phyloP scores from a whole-genome alignment of 805 yeast genomes.

The Metschnikowia lunata region DNA sequence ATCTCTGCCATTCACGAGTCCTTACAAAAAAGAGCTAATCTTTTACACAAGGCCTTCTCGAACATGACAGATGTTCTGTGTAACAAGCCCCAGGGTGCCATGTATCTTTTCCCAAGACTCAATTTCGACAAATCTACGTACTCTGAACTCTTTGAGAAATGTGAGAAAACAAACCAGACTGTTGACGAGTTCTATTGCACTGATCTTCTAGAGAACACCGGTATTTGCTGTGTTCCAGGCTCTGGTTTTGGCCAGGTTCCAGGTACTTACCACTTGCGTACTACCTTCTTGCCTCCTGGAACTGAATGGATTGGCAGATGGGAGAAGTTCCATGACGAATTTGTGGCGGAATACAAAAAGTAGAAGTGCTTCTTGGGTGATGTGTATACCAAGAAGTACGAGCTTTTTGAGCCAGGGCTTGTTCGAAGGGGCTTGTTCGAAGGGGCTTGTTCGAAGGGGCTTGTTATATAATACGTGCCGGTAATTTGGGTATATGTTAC shows the following conservation, averaged over 20 bases:
- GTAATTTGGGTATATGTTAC: too few relatives aligned
- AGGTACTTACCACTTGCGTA: slow-evolving; percentile 89
- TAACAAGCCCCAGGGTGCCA: slow-evolving; percentile 93
- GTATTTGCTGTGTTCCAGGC: slow-evolving; percentile 97
- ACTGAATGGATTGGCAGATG: slow-evolving; percentile 79
- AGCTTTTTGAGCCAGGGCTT: too few relatives aligned
- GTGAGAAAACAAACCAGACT: slow-evolving; percentile 49
- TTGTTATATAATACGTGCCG: too few relatives aligned
- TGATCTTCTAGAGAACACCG: slow-evolving; percentile 77
- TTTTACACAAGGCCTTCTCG: slow-evolving; percentile 65
- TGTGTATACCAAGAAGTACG: too few relatives aligned
- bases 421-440: too few relatives aligned
- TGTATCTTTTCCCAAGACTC: slow-evolving; percentile 90
- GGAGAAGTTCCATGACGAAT: slow-evolving; percentile 71
- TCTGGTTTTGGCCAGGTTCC: slow-evolving; percentile 92
- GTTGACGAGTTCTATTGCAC: slow-evolving; percentile 91
- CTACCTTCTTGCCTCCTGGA: slow-evolving; percentile 96
- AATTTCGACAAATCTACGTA: slow-evolving; percentile 45
- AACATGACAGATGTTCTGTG: slow-evolving; percentile 79
- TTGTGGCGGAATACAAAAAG: slow-evolving; percentile 51
- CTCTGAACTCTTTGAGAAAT: slow-evolving; percentile 57
- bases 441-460: too few relatives aligned
- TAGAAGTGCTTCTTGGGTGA: background rate
- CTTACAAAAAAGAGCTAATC: slow-evolving; percentile 57
- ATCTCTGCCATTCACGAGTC: slow-evolving; percentile 56